These are phyloP conservation scores for Cutaneotrichosporon spelunceum DNA, from an alignment of 1,284 basidiomycete species.

Conservation along the genomic window DNA sequence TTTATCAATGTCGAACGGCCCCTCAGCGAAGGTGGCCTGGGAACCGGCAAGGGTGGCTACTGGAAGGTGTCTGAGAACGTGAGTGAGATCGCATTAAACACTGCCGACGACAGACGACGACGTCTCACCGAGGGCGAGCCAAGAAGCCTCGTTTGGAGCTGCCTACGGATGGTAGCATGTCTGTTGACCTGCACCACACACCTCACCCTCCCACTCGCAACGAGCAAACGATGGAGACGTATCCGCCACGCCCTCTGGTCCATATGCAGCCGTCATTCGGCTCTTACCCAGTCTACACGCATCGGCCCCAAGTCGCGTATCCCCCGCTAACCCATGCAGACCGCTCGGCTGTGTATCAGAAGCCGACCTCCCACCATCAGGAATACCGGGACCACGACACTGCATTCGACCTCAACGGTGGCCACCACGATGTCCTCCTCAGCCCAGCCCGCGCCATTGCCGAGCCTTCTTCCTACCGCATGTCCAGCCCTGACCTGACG, in stretches of 20 bases:
- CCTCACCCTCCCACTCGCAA: background rate
- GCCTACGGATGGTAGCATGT: background rate
- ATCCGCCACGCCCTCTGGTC: background rate
- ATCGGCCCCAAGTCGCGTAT: background rate
- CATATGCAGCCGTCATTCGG: background rate
- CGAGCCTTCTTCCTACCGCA: background rate
- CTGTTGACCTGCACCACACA: background rate
- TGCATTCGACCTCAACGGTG: background rate
- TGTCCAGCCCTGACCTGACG: background rate
- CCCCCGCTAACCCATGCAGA: background rate
- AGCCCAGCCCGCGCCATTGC: background rate
- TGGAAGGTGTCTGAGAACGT: constrained; percentile 37
- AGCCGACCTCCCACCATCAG: background rate
- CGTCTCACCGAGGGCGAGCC: constrained; percentile 18
- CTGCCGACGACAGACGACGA: constrained; percentile 13
- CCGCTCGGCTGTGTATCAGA: background rate
- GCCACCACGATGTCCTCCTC: background rate
- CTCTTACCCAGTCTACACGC: background rate
- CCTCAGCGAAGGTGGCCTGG: constrained; percentile 25
- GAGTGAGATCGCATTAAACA: constrained; percentile 2
- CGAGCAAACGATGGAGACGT: background rate
- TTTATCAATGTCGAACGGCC: constrained; percentile 59
- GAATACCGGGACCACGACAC: background rate
- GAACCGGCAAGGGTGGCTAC: constrained; percentile 38
- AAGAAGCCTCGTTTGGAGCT: constrained; percentile 18